Percentiles rank a stretch among this genome's conserved stretches.
Evolutionary conservation across 2,329 filamentous ascomycete species (phyloP).

Genomic region (Cercospora zeina): DNA sequence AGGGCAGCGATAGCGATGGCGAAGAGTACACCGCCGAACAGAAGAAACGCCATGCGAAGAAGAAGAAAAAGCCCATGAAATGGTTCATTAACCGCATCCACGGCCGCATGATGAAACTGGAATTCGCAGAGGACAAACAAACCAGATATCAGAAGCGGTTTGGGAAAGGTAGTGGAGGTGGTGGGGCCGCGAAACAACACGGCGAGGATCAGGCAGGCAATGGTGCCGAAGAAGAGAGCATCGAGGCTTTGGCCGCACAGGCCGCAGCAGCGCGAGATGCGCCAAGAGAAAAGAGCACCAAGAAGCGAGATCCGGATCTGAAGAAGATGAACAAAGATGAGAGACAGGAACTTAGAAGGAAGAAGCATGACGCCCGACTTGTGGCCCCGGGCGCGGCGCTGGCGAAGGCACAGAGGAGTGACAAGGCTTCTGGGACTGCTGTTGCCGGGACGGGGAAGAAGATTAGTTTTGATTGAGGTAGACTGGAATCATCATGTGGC

Average conservation of each 20-base stretch:
- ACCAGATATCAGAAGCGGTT: constrained; percentile 92
- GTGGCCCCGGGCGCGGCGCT: constrained; percentile 49
- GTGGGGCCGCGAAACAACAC: constrained; percentile 15
- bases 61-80: constrained; percentile 52
- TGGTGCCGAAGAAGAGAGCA: constrained; percentile 25
- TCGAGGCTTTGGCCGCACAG: constrained; percentile 23
- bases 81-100: constrained; percentile 85
- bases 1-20: constrained; percentile 15
- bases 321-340: constrained; percentile 39
- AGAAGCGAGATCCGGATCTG: constrained; percentile 34
- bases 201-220: constrained; percentile 52
- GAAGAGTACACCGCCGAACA: constrained; percentile 43
- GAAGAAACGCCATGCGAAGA: constrained; percentile 39
- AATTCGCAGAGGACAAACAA: constrained; percentile 90
- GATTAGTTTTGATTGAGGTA: constrained; percentile 66
- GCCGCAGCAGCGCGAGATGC: constrained; percentile 27
- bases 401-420: constrained; percentile 53
- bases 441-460: constrained; percentile 78
- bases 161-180: constrained; percentile 59
- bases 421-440: constrained; percentile 69
- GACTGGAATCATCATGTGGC: background rate
- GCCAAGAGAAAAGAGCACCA: constrained; percentile 31
- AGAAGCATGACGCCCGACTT: constrained; percentile 47
- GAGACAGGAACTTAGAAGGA: constrained; percentile 40
- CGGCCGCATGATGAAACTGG: constrained; percentile 78